Evolutionary conservation across 2,329 filamentous ascomycete species (phyloP), one percentile per base, ranked within the genome.

Genomic region (Sporothrix brasiliensis): DNA sequence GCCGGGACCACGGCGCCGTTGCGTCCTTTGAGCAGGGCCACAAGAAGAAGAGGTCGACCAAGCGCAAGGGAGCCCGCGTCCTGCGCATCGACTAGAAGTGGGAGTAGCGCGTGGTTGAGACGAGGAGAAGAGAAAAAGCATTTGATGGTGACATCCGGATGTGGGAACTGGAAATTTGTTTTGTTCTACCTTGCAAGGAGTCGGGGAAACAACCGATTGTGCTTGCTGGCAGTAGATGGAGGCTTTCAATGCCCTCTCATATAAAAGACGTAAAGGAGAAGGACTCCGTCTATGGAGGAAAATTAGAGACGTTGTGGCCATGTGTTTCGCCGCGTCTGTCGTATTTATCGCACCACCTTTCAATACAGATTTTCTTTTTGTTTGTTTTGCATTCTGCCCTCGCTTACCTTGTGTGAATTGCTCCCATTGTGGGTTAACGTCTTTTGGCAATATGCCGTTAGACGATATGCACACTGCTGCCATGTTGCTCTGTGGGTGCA

Each of bases 11-110:
- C 79, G 87, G 87, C 5, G 81, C 86, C 0, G 88, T 83, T 1
- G 84, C 86, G 41, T 87, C 89, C 7, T 94, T 94, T 78, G 90
- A 93, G 72, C 89, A 88, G 77, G 92, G 92, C 50, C 88, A 91
- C 80, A 94, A 93, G 87, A 93, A 91, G 87, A 94, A 92, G 89
- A 91, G 90, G 85, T 79, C 85, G 1, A 80, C 81, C 49, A 94
- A 92, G 85, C 89, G 89, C 81, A 88, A 87, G 78, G 91, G 90
- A n/a, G 83, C 91, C 54, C 87, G 90, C 75, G 85, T 89, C 67
- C 83, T 94, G 73, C 86, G 92, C 73, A 87, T 92, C 72, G 92
- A 94, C 76, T 94, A 63, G 27, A 44, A 4, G 30, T 34, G 19
- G 14, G 3, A 34, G 24, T 4, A 39, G 60, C 50, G 34, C 3